These are phyloP conservation scores for Sclerotinia minor DNA, from an alignment of 2,329 filamentous ascomycete species.

Conservation along the genomic window DNA sequence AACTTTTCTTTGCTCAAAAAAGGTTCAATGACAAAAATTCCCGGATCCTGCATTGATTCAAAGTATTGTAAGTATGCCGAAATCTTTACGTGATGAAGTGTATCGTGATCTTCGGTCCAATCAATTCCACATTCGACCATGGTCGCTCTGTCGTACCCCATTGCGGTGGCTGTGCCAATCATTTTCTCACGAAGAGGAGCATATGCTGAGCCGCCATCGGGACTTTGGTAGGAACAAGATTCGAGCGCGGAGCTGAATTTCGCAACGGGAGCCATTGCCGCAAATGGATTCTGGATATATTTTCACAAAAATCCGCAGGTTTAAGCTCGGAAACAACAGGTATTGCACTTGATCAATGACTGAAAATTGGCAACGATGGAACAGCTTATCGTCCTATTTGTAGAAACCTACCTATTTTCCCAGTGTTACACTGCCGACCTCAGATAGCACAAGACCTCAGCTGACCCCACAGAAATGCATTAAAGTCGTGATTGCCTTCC, in stretches of 20 bases:
- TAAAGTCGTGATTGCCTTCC: background rate
- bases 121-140: constrained; percentile 23
- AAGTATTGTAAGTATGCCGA: constrained; percentile 14
- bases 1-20: constrained; percentile 19
- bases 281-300: background rate
- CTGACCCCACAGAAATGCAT: background rate
- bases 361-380: background rate
- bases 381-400: background rate
- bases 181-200: constrained; percentile 12
- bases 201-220: constrained; percentile 21
- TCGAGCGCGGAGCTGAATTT: constrained; percentile 20
- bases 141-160: constrained; percentile 24
- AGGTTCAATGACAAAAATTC: constrained; percentile 14
- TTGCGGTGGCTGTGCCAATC: constrained; percentile 18
- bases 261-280: background rate
- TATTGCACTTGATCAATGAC: background rate
- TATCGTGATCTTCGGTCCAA: constrained; percentile 23
- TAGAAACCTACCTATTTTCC: background rate
- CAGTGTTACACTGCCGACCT: background rate
- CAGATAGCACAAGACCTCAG: background rate
- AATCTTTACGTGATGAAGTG: constrained; percentile 16
- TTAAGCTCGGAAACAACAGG: background rate
- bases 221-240: constrained; percentile 22
- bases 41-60: constrained; percentile 15
- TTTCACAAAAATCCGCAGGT: background rate